These are phyloP conservation scores for Aspergillus tamarii DNA, from an alignment of 2,329 filamentous ascomycete genomes.

Conservation along the genomic window DNA sequence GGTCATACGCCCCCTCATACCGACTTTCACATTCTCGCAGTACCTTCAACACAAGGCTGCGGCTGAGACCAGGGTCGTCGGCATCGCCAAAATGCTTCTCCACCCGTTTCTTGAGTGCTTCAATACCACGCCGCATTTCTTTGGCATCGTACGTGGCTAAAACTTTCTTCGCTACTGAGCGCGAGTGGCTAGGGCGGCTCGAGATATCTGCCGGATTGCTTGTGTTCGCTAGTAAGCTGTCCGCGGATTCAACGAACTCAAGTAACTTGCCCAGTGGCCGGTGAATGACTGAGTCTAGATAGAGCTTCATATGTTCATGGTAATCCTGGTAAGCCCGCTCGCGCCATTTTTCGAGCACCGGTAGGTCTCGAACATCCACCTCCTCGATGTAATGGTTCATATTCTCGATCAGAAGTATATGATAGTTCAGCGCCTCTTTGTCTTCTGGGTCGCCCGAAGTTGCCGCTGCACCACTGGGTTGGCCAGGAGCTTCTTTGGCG, in stretches of 20 bases:
- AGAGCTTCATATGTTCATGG: conserved; percentile 82
- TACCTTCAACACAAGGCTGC: conserved; percentile 62
- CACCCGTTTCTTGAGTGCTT: conserved; percentile 83
- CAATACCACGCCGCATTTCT: conserved; percentile 87
- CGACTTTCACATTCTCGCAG: conserved; percentile 61
- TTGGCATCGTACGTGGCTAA: conserved; percentile 78
- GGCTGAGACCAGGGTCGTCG: conserved; percentile 70
- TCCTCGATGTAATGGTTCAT: conserved; percentile 98
- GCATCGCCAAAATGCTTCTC: conserved; percentile 97
- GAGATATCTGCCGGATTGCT: conserved; percentile 66
- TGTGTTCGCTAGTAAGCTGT: conserved; percentile 67
- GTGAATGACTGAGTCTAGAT: conserved; percentile 84
- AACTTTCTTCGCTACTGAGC: conserved; percentile 82
- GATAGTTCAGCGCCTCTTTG: conserved; percentile 95
- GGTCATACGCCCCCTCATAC: conserved; percentile 59
- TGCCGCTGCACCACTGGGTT: conserved; percentile 56
- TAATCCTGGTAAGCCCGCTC: conserved; percentile 77
- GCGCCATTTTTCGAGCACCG: conserved; percentile 81
- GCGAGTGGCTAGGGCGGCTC: conserved; percentile 79
- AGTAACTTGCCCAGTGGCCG: conserved; percentile 86
- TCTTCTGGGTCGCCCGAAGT: conserved; percentile 74
- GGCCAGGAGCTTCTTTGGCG: conserved; percentile 68
- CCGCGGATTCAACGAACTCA: conserved; percentile 88
- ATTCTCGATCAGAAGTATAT: conserved; percentile 96
- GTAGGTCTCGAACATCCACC: conserved; percentile 73